Evolutionary conservation across 345 rosid species (phyloP).

Genomic region (Rhizophora apiculata): DNA sequence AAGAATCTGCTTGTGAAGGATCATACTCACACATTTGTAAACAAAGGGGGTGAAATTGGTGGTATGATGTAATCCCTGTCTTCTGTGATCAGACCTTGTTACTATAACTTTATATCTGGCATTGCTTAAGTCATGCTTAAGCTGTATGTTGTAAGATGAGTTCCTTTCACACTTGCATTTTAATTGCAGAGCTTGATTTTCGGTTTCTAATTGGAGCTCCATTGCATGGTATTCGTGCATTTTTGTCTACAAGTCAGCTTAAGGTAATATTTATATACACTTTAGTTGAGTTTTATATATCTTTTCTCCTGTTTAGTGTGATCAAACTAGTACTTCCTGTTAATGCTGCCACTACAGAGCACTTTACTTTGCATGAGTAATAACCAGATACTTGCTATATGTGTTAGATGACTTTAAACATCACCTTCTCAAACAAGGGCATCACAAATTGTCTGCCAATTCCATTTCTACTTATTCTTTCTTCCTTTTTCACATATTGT

Average conservation of each 20-base stretch:
- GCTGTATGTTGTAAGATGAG: not conserved
- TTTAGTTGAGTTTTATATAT: not conserved
- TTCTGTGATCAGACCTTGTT: not conserved
- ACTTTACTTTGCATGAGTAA: too few relatives aligned
- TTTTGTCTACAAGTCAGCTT: slow-evolving; percentile 81
- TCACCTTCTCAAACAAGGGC: too few relatives aligned
- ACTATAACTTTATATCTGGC: not conserved
- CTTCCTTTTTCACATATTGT: too few relatives aligned
- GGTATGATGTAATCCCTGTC: slow-evolving; percentile 41
- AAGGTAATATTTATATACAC: slow-evolving; percentile 44
- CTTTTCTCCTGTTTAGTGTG: not conserved
- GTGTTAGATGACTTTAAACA: too few relatives aligned
- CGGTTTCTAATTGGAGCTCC: slow-evolving; percentile 96
- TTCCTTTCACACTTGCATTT: slow-evolving; percentile 19
- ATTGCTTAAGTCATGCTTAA: not conserved
- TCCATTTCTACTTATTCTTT: too few relatives aligned
- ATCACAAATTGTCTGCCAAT: too few relatives aligned
- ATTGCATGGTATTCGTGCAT: slow-evolving; percentile 82
- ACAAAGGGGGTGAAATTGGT: slow-evolving; percentile 83
- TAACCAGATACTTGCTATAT: too few relatives aligned
- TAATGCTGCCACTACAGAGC: too few relatives aligned
- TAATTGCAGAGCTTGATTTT: slow-evolving; percentile 86
- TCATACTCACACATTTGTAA: slow-evolving; percentile 95
- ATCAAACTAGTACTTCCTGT: too few relatives aligned
- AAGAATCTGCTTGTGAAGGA: slow-evolving; percentile 89